phyloP scores from a whole-genome alignment of 148 eudicot species.

The Simmondsia chinensis region DNA sequence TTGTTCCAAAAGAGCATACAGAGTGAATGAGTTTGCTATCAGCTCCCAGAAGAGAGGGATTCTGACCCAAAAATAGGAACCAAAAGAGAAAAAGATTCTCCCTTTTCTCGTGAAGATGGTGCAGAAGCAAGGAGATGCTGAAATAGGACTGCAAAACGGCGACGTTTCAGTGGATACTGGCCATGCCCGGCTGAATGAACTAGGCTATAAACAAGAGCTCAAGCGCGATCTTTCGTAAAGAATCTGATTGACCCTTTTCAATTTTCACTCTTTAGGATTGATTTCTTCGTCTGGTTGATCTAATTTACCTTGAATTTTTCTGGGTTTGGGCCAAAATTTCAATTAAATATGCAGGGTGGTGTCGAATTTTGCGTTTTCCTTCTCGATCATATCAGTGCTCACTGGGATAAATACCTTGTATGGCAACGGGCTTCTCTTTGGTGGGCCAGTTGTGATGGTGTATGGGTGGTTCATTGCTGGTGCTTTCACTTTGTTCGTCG shows the following conservation, averaged over 20 bases:
- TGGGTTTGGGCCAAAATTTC: too few species aligned
- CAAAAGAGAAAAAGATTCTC: too few species aligned
- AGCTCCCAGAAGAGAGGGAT: too few species aligned
- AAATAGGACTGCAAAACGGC: slow-evolving; percentile 13
- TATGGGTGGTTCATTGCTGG: slow-evolving; percentile 87
- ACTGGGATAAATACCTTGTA: slow-evolving; percentile 80
- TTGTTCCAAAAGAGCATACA: too few species aligned
- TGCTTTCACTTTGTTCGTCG: slow-evolving; percentile 67
- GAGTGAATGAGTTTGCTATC: too few species aligned
- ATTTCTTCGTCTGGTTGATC: too few species aligned
- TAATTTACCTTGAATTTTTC: neutral
- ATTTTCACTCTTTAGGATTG: too few species aligned
- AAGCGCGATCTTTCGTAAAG: slow-evolving; percentile 83
- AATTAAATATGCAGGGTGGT: slow-evolving; percentile 42
- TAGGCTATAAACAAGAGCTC: slow-evolving; percentile 87
- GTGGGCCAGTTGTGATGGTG: slow-evolving; percentile 65
- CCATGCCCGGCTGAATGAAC: slow-evolving; percentile 48
- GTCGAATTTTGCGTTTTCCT: slow-evolving; percentile 78
- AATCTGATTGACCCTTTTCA: neutral
- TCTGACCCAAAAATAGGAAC: too few species aligned
- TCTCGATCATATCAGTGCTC: slow-evolving; percentile 76
- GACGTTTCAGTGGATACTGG: slow-evolving; percentile 33
- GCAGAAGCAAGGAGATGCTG: slow-evolving; percentile 14
- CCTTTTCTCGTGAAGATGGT: slow-evolving; percentile 6
- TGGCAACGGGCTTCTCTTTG: slow-evolving; percentile 51